These are phyloP conservation scores for Hypoxylon sp. DNA, from an alignment of 2,329 filamentous ascomycete genomes.

Conservation along the genomic window DNA sequence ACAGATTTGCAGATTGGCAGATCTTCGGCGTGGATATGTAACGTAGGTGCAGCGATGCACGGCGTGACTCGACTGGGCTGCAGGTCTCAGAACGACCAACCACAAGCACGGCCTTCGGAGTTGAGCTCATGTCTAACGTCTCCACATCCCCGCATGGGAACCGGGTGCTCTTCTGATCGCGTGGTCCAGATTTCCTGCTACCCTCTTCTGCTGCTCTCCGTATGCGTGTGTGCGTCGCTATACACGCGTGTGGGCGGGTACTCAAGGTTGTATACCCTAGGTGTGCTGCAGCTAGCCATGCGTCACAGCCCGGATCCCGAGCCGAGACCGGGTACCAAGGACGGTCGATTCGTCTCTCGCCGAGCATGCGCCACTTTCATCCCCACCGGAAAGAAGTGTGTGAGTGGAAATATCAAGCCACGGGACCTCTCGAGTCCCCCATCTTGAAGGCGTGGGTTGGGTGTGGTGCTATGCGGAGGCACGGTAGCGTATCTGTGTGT, in stretches of 20 bases:
- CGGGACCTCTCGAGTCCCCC: conserved; percentile 30
- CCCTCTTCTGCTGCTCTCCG: conserved; percentile 16
- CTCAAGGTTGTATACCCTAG: conserved; percentile 37
- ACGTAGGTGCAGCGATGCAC: conserved; percentile 26
- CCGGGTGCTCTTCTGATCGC: conserved; percentile 36
- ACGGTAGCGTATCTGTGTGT: conserved; percentile 18
- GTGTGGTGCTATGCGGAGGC: conserved; percentile 28
- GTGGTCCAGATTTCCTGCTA: conserved; percentile 33
- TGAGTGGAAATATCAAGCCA: conserved; percentile 41
- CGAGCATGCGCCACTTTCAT: conserved; percentile 39
- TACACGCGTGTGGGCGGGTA: conserved; percentile 17
- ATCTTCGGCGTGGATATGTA: conserved; percentile 37
- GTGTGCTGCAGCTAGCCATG: conserved; percentile 41
- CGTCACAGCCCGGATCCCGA: conserved; percentile 41
- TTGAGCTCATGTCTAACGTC: conserved; percentile 20
- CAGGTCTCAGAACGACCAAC: conserved; percentile 36
- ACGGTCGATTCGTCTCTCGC: conserved; percentile 36
- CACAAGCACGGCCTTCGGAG: conserved; percentile 10
- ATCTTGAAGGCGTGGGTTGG: conserved; percentile 35
- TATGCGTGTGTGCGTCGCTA: conserved; percentile 27
- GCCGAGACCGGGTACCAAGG: conserved; percentile 29
- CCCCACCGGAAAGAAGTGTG: conserved; percentile 16
- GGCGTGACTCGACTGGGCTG: conserved; percentile 43
- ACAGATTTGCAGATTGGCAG: conserved; percentile 37
- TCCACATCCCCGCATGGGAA: conserved; percentile 43